phyloP scores from a whole-genome alignment of 805 yeast species.

The Ogataea wickerhamii region DNA sequence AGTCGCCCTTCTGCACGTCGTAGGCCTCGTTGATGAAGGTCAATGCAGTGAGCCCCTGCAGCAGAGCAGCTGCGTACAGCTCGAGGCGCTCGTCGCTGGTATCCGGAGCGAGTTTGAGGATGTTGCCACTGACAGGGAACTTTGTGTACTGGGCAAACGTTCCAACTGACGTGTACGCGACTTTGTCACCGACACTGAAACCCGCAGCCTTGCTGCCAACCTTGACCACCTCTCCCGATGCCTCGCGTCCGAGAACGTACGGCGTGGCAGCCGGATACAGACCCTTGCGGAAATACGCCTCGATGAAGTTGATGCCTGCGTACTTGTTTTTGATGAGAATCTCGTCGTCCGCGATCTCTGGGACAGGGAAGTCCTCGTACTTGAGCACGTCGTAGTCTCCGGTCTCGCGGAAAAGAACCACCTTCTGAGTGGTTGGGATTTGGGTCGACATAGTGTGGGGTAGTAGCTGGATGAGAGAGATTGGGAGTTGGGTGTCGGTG shows the following conservation, averaged over 20 bases:
- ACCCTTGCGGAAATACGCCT: conserved; percentile 78
- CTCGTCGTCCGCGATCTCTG: conserved; percentile 52
- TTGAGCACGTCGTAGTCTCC: conserved; percentile 60
- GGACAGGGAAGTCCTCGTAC: conserved; percentile 57
- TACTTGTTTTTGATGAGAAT: conserved; percentile 69
- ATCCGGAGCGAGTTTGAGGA: conserved; percentile 48
- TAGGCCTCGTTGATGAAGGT: conserved; percentile 67
- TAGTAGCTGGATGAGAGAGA: too few relatives aligned
- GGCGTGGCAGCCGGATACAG: conserved; percentile 64
- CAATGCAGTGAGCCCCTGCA: conserved; percentile 80
- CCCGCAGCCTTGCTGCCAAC: conserved; percentile 56
- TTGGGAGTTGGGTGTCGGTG: too few relatives aligned
- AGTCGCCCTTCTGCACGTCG: conserved; percentile 64
- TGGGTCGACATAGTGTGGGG: too few relatives aligned
- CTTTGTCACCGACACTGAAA: conserved; percentile 65
- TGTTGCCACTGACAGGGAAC: conserved; percentile 32
- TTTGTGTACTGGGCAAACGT: conserved; percentile 77
- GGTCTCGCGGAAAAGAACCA: conserved; percentile 46
- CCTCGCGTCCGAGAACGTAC: conserved; percentile 64
- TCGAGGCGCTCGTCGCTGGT: conserved; percentile 48
- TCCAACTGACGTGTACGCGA: conserved; percentile 49
- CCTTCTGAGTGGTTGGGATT: conserved; percentile 57
- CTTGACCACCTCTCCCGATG: conserved; percentile 64
- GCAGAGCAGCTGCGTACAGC: conserved; percentile 53
- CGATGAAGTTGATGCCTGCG: conserved; percentile 82